Evolutionary conservation across 2,329 filamentous ascomycete genomes (phyloP).

Genomic region (Xylaria sp.): DNA sequence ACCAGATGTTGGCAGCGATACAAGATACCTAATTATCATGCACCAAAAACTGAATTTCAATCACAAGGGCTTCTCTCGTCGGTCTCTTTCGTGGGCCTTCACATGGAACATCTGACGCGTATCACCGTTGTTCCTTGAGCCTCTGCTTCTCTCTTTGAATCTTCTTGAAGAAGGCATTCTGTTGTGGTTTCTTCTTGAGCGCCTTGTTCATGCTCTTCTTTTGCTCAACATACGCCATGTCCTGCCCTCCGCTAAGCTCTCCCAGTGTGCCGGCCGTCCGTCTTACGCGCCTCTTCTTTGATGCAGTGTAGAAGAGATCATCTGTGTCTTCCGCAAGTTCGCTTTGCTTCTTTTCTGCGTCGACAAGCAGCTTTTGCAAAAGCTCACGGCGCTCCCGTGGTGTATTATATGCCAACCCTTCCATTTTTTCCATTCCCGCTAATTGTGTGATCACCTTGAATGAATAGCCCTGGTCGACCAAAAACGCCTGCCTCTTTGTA

Average conservation of each 20-base stretch:
- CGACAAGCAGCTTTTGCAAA: constrained; percentile 85
- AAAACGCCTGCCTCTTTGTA: constrained; percentile 92
- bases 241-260: constrained; percentile 87
- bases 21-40: background rate
- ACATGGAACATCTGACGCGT: background rate
- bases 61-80: background rate
- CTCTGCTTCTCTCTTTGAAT: constrained; percentile 66
- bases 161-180: constrained; percentile 69
- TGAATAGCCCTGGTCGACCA: constrained; percentile 97
- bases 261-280: constrained; percentile 85
- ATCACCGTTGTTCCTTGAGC: constrained; percentile 40
- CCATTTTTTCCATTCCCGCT: constrained; percentile 85
- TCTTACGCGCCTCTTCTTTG: constrained; percentile 63
- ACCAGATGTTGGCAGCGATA: background rate
- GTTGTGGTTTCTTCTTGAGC: constrained; percentile 65
- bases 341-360: constrained; percentile 71
- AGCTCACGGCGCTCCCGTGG: constrained; percentile 83
- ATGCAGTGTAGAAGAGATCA: constrained; percentile 46
- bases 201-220: constrained; percentile 75
- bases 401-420: constrained; percentile 79
- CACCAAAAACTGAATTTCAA: too few relatives aligned
- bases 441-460: constrained; percentile 99
- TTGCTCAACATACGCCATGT: constrained; percentile 95
- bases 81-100: background rate
- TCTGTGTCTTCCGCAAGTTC: constrained; percentile 67